Conservation (phyloP, 495 filamentous ascomycete species). For the Penicillium coprophilum region DNA sequence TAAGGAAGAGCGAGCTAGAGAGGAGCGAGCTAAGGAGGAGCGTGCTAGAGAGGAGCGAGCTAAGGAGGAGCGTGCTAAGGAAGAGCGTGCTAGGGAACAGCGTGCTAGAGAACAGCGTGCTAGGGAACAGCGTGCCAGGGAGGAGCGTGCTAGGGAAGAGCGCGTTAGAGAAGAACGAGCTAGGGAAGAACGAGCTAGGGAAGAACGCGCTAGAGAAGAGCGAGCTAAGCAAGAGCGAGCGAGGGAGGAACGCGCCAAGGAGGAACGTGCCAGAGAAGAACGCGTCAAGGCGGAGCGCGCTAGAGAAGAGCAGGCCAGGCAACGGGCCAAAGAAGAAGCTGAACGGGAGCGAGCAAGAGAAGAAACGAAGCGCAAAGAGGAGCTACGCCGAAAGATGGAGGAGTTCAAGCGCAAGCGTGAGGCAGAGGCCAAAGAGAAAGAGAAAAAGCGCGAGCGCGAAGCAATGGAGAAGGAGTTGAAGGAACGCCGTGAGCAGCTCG, state of each 20-base stretch:
- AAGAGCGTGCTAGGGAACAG: neutral
- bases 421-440: slow-evolving; percentile 45
- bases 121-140: neutral
- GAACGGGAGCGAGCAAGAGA: slow-evolving; percentile 72
- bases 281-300: slow-evolving; percentile 11
- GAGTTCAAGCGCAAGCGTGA: slow-evolving; percentile 55
- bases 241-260: slow-evolving; percentile 16
- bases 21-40: neutral
- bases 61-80: neutral
- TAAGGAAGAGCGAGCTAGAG: neutral
- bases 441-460: slow-evolving; percentile 48
- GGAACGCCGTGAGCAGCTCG: slow-evolving; percentile 50
- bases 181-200: neutral
- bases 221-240: slow-evolving; percentile 1
- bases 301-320: slow-evolving; percentile 19
- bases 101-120: slow-evolving; percentile 8
- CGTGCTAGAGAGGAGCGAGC: neutral
- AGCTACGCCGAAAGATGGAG: slow-evolving; percentile 59
- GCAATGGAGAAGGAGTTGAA: slow-evolving; percentile 51
- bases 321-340: slow-evolving; percentile 39
- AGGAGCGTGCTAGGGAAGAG: neutral
- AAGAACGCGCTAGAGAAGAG: neutral
- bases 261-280: slow-evolving; percentile 13
- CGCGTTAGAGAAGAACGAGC: neutral
- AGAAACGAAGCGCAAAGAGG: slow-evolving; percentile 57